Base-by-base conservation (phyloP, 148 eudicot genomes). In the Amaranthus hypochondriacus region DNA sequence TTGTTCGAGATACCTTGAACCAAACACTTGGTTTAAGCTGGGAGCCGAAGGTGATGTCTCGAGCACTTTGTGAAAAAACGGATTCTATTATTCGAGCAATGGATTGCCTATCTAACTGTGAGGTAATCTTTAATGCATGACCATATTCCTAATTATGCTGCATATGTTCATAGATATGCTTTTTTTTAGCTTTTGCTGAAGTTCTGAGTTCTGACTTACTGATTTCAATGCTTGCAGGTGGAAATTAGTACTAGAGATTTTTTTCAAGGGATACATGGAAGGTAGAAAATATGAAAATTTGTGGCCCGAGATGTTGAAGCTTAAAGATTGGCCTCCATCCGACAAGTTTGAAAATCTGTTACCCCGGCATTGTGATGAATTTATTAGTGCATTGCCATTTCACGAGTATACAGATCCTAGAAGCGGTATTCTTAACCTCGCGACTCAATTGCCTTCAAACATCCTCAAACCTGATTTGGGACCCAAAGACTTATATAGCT, bases 241-340 rank as follows among this genome's bases (percentile, higher is more conserved):
- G 85, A 87, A 80, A 84, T 95, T 62, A 79, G 78, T 68, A 81
- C 89, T 55, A 89, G 81, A 6, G 70, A 82, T 58, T 95, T 95
- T 95, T 73, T 92, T 95, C 68, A 84, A 76, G 77, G 99, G 97
- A 51, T 92, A 95, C 68, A 83, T 74, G 9, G 74, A 83, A 48
- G 98, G 98, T 66, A 83, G 97, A 79, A 77, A 73, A 44, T 88
- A 92, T 62, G 52, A 11, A 5, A 95, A 95, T 79, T 81, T 74
- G n/a, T 95, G 97, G 98, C 98, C 98, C 14, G 89, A 86, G 85
- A 92, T 95, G 98, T 83, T 95, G 58, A 95, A 95, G 84, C 86
- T 95, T 5, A 95, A 90, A 87, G 98, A 95, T 68, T 95, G 98
- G 98, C 98, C 98, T 47, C 97, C 97, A 64, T 88, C 96, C 2